phyloP scores from a whole-genome alignment of 2,329 filamentous ascomycete species.

The Pestalotiopsis sp. region DNA sequence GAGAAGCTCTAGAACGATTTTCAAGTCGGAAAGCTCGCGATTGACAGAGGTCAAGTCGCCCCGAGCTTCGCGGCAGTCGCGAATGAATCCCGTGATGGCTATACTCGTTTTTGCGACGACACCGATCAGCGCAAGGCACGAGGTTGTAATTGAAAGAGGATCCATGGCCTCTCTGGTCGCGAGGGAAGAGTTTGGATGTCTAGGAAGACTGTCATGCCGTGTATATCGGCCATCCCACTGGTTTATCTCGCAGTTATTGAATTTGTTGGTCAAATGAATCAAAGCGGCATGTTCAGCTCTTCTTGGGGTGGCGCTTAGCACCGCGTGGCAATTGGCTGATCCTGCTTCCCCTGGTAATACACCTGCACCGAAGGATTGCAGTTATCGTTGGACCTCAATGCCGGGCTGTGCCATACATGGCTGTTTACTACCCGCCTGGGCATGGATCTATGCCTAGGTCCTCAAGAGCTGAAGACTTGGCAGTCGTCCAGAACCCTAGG shows the following conservation, averaged over 20 bases:
- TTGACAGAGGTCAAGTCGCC: neutral
- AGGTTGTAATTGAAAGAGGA: neutral
- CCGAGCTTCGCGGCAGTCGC: neutral
- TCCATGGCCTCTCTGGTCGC: neutral
- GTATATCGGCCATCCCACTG: neutral
- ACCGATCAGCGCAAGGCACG: neutral
- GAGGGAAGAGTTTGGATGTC: neutral
- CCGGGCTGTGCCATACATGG: no score
- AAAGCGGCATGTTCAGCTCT: neutral
- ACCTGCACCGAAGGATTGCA: no score
- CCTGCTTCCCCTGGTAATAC: neutral
- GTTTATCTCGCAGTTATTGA: neutral
- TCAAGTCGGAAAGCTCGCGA: neutral
- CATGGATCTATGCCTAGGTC: no score
- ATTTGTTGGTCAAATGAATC: neutral
- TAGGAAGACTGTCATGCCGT: neutral
- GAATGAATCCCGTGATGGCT: neutral
- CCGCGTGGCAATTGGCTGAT: neutral
- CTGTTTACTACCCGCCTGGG: no score
- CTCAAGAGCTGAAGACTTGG: no score
- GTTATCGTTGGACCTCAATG: no score
- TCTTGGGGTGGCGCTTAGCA: neutral
- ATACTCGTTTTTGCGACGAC: neutral
- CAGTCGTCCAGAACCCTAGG: no score
- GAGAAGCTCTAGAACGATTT: neutral